Conservation (phyloP, 2,329 filamentous ascomycete species). For the Aspergillus clavatus region DNA sequence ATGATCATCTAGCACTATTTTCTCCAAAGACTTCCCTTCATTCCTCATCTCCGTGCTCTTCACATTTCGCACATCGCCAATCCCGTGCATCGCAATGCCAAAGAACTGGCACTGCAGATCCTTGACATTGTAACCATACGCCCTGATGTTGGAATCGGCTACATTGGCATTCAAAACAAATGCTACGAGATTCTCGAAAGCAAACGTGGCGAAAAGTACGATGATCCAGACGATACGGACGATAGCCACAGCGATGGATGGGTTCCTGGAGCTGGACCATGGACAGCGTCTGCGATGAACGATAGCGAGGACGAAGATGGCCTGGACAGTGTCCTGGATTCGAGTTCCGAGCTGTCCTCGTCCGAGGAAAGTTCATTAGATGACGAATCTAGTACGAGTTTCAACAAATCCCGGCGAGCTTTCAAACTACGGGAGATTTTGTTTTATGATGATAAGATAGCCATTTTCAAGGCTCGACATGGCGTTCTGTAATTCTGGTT, state of each 20-base stretch:
- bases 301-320: slow-evolving; percentile 43
- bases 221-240: slow-evolving; percentile 35
- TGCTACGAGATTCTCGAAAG: slow-evolving; percentile 77
- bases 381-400: slow-evolving; percentile 42
- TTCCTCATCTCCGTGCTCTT: slow-evolving; percentile 65
- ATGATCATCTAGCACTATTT: slow-evolving; percentile 61
- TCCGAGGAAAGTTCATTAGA: slow-evolving; percentile 27
- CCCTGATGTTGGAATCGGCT: slow-evolving; percentile 71
- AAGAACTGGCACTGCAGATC: slow-evolving; percentile 70
- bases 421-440: slow-evolving; percentile 71
- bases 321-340: slow-evolving; percentile 22
- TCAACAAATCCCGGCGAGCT: slow-evolving; percentile 35
- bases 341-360: slow-evolving; percentile 19
- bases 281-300: slow-evolving; percentile 39
- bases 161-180: slow-evolving; percentile 69
- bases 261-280: slow-evolving; percentile 43
- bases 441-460: slow-evolving; percentile 79
- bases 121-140: slow-evolving; percentile 72
- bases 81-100: slow-evolving; percentile 57
- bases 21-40: slow-evolving; percentile 66
- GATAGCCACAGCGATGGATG: slow-evolving; percentile 46
- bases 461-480: slow-evolving; percentile 73
- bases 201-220: slow-evolving; percentile 34
- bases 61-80: slow-evolving; percentile 66
- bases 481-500: slow-evolving; percentile 41